Conservation (phyloP, 2,329 filamentous ascomycete genomes). For the Xylariaceae sp. region DNA sequence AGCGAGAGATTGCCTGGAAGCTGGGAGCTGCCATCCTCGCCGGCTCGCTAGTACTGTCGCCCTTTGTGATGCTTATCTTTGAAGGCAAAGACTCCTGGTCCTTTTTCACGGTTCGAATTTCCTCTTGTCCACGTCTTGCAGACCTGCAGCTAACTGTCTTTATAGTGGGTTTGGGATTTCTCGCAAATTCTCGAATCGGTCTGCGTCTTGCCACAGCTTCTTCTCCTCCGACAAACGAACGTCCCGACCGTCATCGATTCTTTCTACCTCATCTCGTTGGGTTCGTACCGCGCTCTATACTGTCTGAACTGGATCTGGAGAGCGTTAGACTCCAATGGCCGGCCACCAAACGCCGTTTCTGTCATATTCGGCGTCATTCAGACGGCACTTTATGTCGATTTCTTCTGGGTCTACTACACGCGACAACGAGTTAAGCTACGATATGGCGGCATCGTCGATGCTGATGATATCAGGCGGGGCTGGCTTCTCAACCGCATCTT, state of each 20-base stretch:
- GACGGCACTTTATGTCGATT: slow-evolving; percentile 89
- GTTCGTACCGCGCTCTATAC: slow-evolving; percentile 87
- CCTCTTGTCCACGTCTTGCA: not conserved
- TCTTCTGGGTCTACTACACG: slow-evolving; percentile 96
- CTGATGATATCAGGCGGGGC: slow-evolving; percentile 83
- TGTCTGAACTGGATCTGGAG: slow-evolving; percentile 89
- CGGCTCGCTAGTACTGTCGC: slow-evolving; percentile 71
- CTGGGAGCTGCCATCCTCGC: slow-evolving; percentile 74
- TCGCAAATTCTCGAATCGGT: slow-evolving; percentile 91
- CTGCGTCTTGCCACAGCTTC: slow-evolving; percentile 87
- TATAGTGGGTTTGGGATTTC: slow-evolving; percentile 82
- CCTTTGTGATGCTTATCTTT: slow-evolving; percentile 76
- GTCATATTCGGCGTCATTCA: slow-evolving; percentile 89
- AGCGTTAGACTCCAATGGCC: slow-evolving; percentile 63
- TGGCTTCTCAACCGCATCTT: slow-evolving; percentile 85
- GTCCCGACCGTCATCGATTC: slow-evolving; percentile 96
- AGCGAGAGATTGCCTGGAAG: slow-evolving; percentile 94
- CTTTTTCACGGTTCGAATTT: slow-evolving; percentile 56
- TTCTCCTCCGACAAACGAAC: slow-evolving; percentile 91
- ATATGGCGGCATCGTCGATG: slow-evolving; percentile 85
- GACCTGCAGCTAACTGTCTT: not conserved
- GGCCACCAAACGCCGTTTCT: slow-evolving; percentile 71
- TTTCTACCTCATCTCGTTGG: slow-evolving; percentile 90
- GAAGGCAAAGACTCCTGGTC: slow-evolving; percentile 53
- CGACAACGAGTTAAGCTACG: slow-evolving; percentile 93